Evolutionary conservation across 805 yeast genomes (phyloP), one percentile per base, ranked within the genome.

Genomic region (Candida montana): DNA sequence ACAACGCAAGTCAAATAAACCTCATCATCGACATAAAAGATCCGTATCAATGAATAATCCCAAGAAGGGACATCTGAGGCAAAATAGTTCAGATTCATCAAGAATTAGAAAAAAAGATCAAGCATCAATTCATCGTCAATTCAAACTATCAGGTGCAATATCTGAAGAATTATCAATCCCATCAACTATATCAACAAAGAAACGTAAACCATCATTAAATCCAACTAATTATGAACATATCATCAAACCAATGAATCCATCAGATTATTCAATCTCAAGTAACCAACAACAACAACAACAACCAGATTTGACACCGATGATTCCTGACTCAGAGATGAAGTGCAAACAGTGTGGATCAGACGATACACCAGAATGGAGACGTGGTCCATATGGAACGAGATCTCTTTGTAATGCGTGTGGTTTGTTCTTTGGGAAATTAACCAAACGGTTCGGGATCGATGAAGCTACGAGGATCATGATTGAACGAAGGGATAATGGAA

Each of bases 351-450:
- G 96, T 64, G 81, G 81, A 0, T 76, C 81, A 2, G 69, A 69
- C 23, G 78, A 77, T 35, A 85, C 95, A 0, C 96, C 96, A 0
- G 96, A 90, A 61, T 89, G 97, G 97, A 72, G 97, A 56, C 70
- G 83, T 46, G 97, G 96, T 0, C 96, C 96, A 1, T 74, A 76
- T 43, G 95, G 95, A 0, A 77, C 81, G 5, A 72, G 87, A 52
- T 83, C 91, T 0, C 67, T 89, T 45, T 89, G 97, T 63, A 89
- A 89, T 61, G 96, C 97, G 0, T 90, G 97, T 64, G 97, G 97
- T 0, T 65, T 90, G 36, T 83, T 79, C 53, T 81, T 74, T 55
- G 71, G 83, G 13, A 83, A 83, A 54, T 55, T 83, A 41, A 64
- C 71, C 5, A 79, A 71, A 49, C 72, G 67, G 45, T 59, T 65